Evolutionary conservation across 2,329 filamentous ascomycete genomes (phyloP), one percentile per base, ranked within the genome.

Genomic region (Fusarium sp.): DNA sequence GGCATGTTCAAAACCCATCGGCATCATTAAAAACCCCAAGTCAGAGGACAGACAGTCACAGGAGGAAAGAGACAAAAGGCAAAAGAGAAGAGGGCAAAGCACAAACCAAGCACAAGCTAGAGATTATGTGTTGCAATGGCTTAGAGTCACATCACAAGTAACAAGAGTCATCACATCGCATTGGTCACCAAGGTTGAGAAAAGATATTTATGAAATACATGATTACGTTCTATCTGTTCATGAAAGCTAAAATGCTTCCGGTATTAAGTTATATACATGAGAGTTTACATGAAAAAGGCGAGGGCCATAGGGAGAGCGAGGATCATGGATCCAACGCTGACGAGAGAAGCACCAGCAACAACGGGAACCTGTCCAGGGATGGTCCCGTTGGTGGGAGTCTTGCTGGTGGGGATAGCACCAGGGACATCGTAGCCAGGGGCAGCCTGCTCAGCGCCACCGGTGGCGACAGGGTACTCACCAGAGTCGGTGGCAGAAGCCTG

Each of bases 211-310:
- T n/a, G 19, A 28, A 35, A 32, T 44, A 28, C 14, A 62, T 62
- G 30, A 62, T 55, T 62, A 63, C 24, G 51, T 52, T 51, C 52
- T 64, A 64, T 58, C 46, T 58, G 30, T 33, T 58, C 24, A 32
- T 41, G 20, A 58, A 51, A 47, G 51, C 75, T 30, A 60, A 75
- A 47, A 22, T 9, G 52, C 59, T 47, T 20, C 14, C 52, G 26
- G 24, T 35, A 64, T 51, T 50, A 64, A 64, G 40, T 35, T 65
- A 65, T 65, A 65, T 65, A 65, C 62, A 65, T 55, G 20, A 61
- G 14, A 54, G 65, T 65, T 65, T 65, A 65, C 62, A 65, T 55
- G 20, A 61, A 11, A 49, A 65, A 65, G 35, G 54, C 62, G 33
- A 65, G 48, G 32, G 55, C 62, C 55, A 65, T 33, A 24, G 62